Conservation (phyloP, 352 stramenopile species). For the Globisporangium paddicum region DNA sequence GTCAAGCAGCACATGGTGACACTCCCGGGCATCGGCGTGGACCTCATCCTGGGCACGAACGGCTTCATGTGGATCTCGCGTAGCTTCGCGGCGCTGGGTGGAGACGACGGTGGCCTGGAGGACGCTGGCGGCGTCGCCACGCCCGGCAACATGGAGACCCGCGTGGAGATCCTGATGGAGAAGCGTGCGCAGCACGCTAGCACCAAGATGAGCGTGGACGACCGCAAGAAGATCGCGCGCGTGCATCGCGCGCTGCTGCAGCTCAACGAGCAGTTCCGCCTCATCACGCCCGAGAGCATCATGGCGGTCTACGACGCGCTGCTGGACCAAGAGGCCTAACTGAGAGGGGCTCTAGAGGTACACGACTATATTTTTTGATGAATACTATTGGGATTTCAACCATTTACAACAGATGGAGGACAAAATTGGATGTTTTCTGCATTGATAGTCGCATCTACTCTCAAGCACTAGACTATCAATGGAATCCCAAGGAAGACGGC, state of each 20-base stretch:
- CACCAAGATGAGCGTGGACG: constrained; percentile 66
- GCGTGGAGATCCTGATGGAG: constrained; percentile 90
- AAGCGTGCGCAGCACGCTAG: constrained; percentile 86
- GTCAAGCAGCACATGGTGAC: constrained; percentile 95
- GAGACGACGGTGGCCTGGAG: constrained; percentile 27
- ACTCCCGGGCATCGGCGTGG: constrained; percentile 69
- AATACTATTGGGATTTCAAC: constrained; percentile 2
- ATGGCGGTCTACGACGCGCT: constrained; percentile 78
- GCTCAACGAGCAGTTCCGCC: constrained; percentile 85
- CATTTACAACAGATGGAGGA: not conserved
- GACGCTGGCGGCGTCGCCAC: constrained; percentile 29
- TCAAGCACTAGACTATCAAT: no score
- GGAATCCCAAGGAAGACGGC: not conserved
- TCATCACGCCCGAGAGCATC: constrained; percentile 91
- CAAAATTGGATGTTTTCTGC: not conserved
- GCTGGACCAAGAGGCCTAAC: constrained; percentile 20
- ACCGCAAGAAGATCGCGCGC: constrained; percentile 82
- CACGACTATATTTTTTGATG: constrained; percentile 5
- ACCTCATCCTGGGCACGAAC: constrained; percentile 94
- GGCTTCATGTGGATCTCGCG: constrained; percentile 95
- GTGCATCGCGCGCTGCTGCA: constrained; percentile 87
- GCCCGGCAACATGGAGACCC: constrained; percentile 65
- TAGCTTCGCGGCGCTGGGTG: constrained; percentile 48
- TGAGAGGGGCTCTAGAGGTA: no score
- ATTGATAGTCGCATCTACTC: not conserved